Base-by-base conservation (phyloP, 2,329 filamentous ascomycete genomes). In the Alternaria sp. region DNA sequence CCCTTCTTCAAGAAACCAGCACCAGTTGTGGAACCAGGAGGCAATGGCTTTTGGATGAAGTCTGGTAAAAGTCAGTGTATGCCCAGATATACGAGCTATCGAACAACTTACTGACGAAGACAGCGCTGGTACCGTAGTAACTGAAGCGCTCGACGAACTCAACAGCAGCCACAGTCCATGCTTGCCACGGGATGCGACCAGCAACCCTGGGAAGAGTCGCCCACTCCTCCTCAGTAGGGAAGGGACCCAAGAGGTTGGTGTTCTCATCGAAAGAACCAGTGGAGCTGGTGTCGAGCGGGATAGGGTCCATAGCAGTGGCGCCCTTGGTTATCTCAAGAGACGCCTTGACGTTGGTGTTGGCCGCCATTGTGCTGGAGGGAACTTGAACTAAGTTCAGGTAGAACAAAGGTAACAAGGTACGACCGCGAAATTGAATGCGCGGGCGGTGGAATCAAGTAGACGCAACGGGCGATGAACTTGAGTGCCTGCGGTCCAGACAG, bases 81-180 rank as follows among this genome's bases (percentile, higher is more conserved):
- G 28, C 6, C 23, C 11, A 30, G 15, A 23, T 11, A 21, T 7
- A 23, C 11, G 11, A 28, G 15, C 21, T n/a, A 43, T 41, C 25
- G 15, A 6, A 23, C 41, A 15, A 65, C 72, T 49, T 64, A 75
- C 72, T 62, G 28, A 62, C 60, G 23, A 62, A 80, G 20, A 80
- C 78, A 55, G 76, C 75, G 25, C 72, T 77, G 6, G 78, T 80
- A 47, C 77, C 78, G 47, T 80, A 79, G 69, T 79, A 79, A 20
- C 75, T 76, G 63, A 80, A 75, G 46, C 77, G 75, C 63, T 80
- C 78, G 9, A 73, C 72, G 20, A 80, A 74, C 58, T 80, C 78
- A 46, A 80, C 76, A 33, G 68, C 70, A 53, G 76, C 77, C 26
- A 80, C 73, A 57, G 77, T 79, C 72, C 72, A 79, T 2, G 75